These are phyloP conservation scores for Panicum hallii DNA, from an alignment of 202 grass and related monocot genomes.

Conservation along the genomic window DNA sequence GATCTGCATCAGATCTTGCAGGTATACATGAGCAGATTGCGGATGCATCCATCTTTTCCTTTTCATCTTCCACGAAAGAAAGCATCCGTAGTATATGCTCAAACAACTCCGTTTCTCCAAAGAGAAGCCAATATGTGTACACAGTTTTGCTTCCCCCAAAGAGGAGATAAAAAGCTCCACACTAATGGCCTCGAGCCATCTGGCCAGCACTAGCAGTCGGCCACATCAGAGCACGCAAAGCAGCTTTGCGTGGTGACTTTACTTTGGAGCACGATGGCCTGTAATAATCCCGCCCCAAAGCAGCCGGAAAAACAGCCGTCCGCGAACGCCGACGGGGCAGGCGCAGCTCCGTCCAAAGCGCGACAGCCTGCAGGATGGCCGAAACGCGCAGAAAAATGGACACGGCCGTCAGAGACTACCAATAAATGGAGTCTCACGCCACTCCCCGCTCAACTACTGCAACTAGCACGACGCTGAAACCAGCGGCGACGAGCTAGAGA, in stretches of 20 bases:
- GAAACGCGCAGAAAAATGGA: slow-evolving; percentile 31
- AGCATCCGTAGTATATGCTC: background rate
- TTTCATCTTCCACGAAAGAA: background rate
- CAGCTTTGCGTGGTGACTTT: slow-evolving; percentile 18
- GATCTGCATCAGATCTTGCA: background rate
- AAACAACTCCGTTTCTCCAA: background rate
- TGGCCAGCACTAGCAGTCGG: slow-evolving; percentile 37
- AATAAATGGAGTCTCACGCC: slow-evolving; percentile 29
- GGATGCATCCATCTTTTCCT: background rate
- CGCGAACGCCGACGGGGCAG: background rate
- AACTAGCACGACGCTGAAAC: background rate
- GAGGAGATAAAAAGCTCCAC: slow-evolving; percentile 17
- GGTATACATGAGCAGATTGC: background rate
- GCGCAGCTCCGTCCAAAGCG: slow-evolving; percentile 39
- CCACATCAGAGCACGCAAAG: slow-evolving; percentile 17
- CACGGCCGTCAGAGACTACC: background rate
- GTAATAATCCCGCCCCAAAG: background rate
- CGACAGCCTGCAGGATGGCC: slow-evolving; percentile 49
- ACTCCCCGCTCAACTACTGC: background rate
- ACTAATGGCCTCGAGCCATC: slow-evolving; percentile 16
- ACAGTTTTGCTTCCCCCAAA: slow-evolving; percentile 35
- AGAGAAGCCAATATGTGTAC: background rate
- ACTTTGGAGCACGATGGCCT: slow-evolving; percentile 39
- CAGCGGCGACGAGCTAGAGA: background rate
- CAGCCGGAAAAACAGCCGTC: background rate